Evolutionary conservation across 164 flowering plant species (phyloP), one percentile per base, ranked within the genome.

Genomic region (grape (Vitis vinifera)): DNA sequence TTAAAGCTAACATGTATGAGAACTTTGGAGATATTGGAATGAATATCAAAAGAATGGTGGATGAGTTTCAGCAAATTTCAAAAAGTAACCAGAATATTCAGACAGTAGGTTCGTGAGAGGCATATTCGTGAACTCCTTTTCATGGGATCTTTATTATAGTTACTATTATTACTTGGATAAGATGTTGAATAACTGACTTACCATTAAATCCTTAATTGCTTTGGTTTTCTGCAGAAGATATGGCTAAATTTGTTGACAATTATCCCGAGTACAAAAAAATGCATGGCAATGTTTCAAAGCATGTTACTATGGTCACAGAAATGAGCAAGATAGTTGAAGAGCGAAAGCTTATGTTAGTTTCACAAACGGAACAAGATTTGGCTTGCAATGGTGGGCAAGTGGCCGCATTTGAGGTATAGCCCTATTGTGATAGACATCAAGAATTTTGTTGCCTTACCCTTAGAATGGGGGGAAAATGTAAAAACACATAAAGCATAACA

Each of bases 1-100:
- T 89, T 76, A 93, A 89, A 85, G 80, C 86, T 69, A 93, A 95
- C 81, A 93, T 95, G 99, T 90, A 86, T 72, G 94, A 93, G 69
- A 95, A 95, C 76, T 95, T 95, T 86, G 99, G 99, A 77, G 98
- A 95, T 74, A 93, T 95, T 74, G 98, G 99, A 67, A 88, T 91
- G 93, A 93, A 89, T 76, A 95, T 95, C 66, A 93, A 95, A 82
- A 77, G 78, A 70, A 87, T 95, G 97, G 98, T 93, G 66, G 99
- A 95, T 85, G 99, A 95, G 8, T 95, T 95, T 77, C 99, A 95
- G 81, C 97, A 88, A 79, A 73, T 89, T 68, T 86, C 97, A 16
- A 90, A 88, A 76, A 95, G 97, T 77, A 93, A 91, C 82, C 98
- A 95, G 87, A 93, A 82, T 68, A 93, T 95, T 60, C 98, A 90